A percentile compares a stretch with the other conserved stretches of the same genome.
These are phyloP conservation scores for Bryoglossum gracile DNA, from an alignment of 495 filamentous ascomycete genomes.

Conservation along the genomic window DNA sequence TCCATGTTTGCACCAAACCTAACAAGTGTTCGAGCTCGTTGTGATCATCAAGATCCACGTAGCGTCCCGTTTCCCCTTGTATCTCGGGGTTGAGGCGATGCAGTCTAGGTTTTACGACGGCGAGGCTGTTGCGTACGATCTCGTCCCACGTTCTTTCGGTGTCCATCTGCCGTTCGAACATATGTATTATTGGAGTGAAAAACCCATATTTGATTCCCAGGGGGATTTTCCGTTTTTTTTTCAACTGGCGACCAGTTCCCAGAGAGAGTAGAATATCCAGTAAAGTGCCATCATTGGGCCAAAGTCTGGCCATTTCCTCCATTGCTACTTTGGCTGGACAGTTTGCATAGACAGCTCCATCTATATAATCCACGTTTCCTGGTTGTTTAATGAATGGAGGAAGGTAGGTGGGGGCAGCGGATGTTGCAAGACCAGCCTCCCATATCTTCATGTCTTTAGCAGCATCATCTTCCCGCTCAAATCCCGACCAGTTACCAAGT, in stretches of 20 bases:
- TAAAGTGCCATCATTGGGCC: not conserved
- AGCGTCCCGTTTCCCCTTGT: not conserved
- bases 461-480: not conserved
- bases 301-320: not conserved
- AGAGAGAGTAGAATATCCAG: not conserved
- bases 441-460: not conserved
- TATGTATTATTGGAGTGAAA: not conserved
- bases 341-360: not conserved
- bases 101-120: not conserved
- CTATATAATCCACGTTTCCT: not conserved
- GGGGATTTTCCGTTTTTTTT: not conserved
- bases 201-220: not conserved
- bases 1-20: not conserved
- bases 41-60: not conserved
- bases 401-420: not conserved
- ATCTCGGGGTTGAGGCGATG: not conserved
- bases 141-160: not conserved
- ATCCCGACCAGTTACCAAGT: not conserved
- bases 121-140: not conserved
- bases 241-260: not conserved
- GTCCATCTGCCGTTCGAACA: not conserved
- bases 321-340: not conserved
- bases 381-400: not conserved
- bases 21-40: not conserved
- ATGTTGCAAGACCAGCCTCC: not conserved